Percentiles rank a stretch among this genome's conserved stretches.
Conservation (phyloP, 2,329 filamentous ascomycete genomes). For the Apiospora hydei region DNA sequence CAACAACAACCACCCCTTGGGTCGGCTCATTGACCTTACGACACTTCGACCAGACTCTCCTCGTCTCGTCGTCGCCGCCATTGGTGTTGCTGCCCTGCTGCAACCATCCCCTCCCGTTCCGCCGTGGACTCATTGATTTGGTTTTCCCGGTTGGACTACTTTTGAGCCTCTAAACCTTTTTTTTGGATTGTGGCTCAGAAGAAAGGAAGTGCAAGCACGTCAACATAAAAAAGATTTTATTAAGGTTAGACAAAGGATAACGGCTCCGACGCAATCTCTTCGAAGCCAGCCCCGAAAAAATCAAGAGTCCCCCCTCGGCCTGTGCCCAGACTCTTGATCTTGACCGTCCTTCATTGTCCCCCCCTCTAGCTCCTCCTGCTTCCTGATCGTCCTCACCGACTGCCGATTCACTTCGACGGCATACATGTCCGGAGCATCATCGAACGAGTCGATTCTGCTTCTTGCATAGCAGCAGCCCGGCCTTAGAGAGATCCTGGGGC, state of each 20-base stretch:
- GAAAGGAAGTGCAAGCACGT: not conserved
- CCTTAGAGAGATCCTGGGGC: not conserved
- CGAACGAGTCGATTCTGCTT: conserved; percentile 18
- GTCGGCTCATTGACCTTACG: not conserved
- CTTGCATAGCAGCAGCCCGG: conserved; percentile 15
- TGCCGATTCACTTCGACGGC: conserved; percentile 18
- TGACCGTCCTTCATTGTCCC: not conserved
- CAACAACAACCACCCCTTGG: not conserved
- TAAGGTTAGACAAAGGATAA: conserved; percentile 22
- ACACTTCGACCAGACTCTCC: not conserved
- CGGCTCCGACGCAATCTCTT: conserved; percentile 17
- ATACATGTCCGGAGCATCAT: conserved; percentile 20
- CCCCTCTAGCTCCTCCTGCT: not conserved
- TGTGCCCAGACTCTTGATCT: conserved; percentile 7
- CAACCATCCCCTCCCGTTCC: not conserved
- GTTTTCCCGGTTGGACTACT: conserved; percentile 23
- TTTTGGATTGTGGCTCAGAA: not conserved
- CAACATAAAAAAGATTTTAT: not conserved
- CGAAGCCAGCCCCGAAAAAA: not conserved
- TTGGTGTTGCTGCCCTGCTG: not conserved
- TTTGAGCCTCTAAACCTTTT: not conserved
- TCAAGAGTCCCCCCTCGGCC: conserved; percentile 7
- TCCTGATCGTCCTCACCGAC: conserved; percentile 12
- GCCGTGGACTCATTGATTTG: conserved; percentile 26
- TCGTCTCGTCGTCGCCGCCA: not conserved